A percentile compares a stretch with the other conserved stretches of the same genome.
Evolutionary conservation across 2,329 filamentous ascomycete genomes (phyloP).

Genomic region (Knufia fluminis): DNA sequence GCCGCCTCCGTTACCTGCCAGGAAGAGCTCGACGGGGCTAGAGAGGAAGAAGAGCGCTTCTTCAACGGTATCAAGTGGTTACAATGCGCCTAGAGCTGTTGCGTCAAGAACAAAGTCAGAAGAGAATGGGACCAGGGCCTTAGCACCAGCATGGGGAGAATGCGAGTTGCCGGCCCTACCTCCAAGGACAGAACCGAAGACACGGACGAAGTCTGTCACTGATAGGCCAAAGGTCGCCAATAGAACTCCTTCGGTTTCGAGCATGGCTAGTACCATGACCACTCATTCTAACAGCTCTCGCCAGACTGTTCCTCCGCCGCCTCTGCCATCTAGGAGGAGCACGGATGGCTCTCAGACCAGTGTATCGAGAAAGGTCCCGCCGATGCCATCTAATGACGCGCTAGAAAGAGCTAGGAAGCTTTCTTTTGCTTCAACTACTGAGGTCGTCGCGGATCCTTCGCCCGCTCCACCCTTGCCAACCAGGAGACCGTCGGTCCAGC

Average conservation of each 20-base stretch:
- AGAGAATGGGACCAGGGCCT: slow-evolving; percentile 32
- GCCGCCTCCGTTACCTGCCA: slow-evolving; percentile 39
- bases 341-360: background rate
- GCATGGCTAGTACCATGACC: slow-evolving; percentile 12
- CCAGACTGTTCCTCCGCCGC: slow-evolving; percentile 4
- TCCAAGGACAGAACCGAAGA: slow-evolving; percentile 30
- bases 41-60: slow-evolving; percentile 34
- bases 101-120: slow-evolving; percentile 22
- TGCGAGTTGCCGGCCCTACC: slow-evolving; percentile 46
- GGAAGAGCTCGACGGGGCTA: slow-evolving; percentile 31
- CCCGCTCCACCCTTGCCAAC: slow-evolving; percentile 11
- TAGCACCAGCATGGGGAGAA: slow-evolving; percentile 50
- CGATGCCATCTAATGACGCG: slow-evolving; percentile 27
- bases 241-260: slow-evolving; percentile 28
- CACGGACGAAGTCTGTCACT: slow-evolving; percentile 24
- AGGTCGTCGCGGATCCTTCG: slow-evolving; percentile 1
- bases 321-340: slow-evolving; percentile 3
- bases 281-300: slow-evolving; percentile 10
- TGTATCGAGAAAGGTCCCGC: slow-evolving; percentile 21
- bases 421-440: slow-evolving; percentile 38
- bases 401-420: slow-evolving; percentile 33
- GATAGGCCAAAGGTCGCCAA: slow-evolving; percentile 32
- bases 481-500: slow-evolving; percentile 10
- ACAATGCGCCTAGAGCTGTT: slow-evolving; percentile 23
- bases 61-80: slow-evolving; percentile 41